phyloP scores from a whole-genome alignment of 1,284 basidiomycete species.

The Puccinia polysora region DNA sequence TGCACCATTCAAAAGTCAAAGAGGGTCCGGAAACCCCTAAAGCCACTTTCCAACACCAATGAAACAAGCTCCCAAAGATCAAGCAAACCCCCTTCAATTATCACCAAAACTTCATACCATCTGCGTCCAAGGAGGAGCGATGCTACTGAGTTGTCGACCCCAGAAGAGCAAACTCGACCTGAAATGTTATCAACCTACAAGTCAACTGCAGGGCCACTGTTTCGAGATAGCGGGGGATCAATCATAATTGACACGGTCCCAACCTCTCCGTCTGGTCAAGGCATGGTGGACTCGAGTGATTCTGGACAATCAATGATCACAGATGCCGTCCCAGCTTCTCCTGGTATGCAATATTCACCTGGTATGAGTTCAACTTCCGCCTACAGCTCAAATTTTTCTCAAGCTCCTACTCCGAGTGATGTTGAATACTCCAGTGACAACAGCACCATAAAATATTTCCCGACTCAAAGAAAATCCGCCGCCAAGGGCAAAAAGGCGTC shows the following conservation, averaged over 20 bases:
- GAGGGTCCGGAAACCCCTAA: background rate
- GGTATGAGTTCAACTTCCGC: background rate
- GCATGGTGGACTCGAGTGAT: background rate
- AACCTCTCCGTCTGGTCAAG: background rate
- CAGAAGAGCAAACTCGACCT: background rate
- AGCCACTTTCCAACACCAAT: background rate
- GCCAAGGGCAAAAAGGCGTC: background rate
- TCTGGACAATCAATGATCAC: background rate
- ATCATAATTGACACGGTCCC: background rate
- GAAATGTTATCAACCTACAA: no score
- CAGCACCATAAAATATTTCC: slow-evolving; percentile 3
- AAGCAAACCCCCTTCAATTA: background rate
- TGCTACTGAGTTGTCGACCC: background rate
- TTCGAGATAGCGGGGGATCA: background rate
- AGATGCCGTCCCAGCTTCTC: background rate
- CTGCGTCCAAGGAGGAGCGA: background rate
- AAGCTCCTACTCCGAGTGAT: background rate
- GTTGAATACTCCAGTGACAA: slow-evolving; percentile 1
- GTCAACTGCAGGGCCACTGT: no score
- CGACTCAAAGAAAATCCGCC: background rate
- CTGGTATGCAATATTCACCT: background rate
- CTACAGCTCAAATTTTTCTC: background rate
- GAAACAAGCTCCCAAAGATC: background rate
- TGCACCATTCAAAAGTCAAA: background rate
- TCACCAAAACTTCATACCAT: background rate